Evolutionary conservation across 495 filamentous ascomycete genomes (phyloP).

Genomic region (Neurospora pannonica): DNA sequence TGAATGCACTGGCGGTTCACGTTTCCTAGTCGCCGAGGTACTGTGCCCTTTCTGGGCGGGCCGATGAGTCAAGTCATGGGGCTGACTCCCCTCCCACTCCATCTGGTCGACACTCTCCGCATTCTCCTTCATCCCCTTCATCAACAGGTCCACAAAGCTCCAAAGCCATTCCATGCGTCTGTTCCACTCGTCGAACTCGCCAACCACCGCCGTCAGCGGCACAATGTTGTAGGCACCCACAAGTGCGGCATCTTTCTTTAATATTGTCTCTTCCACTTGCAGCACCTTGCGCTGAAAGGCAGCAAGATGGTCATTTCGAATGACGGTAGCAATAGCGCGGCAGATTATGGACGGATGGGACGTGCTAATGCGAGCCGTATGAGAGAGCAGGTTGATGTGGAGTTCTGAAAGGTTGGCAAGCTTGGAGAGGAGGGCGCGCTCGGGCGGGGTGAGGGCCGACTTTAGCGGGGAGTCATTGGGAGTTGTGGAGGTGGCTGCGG

Average conservation of each 20-base stretch:
- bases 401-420: slow-evolving; percentile 66
- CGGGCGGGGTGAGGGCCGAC: slow-evolving; percentile 57
- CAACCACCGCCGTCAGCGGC: slow-evolving; percentile 73
- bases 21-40: background rate
- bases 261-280: slow-evolving; percentile 68
- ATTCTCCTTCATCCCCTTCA: slow-evolving; percentile 11
- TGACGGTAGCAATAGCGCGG: slow-evolving; percentile 75
- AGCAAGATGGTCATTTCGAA: slow-evolving; percentile 62
- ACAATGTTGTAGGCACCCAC: slow-evolving; percentile 91
- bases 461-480: slow-evolving; percentile 22
- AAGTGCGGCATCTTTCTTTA: slow-evolving; percentile 56
- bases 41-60: background rate
- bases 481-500: slow-evolving; percentile 26
- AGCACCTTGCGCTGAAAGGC: slow-evolving; percentile 75
- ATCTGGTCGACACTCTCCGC: background rate
- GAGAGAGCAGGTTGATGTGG: slow-evolving; percentile 57
- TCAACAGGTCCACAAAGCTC: slow-evolving; percentile 58
- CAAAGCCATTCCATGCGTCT: slow-evolving; percentile 79
- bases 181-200: slow-evolving; percentile 77
- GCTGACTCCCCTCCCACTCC: background rate
- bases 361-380: slow-evolving; percentile 54
- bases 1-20: background rate
- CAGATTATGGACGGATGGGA: slow-evolving; percentile 70
- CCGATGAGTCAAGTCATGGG: slow-evolving; percentile 5
- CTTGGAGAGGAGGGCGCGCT: slow-evolving; percentile 69